These are phyloP conservation scores for Rhodosorus marinus DNA, from an alignment of 23 red algal species.

Conservation along the genomic window DNA sequence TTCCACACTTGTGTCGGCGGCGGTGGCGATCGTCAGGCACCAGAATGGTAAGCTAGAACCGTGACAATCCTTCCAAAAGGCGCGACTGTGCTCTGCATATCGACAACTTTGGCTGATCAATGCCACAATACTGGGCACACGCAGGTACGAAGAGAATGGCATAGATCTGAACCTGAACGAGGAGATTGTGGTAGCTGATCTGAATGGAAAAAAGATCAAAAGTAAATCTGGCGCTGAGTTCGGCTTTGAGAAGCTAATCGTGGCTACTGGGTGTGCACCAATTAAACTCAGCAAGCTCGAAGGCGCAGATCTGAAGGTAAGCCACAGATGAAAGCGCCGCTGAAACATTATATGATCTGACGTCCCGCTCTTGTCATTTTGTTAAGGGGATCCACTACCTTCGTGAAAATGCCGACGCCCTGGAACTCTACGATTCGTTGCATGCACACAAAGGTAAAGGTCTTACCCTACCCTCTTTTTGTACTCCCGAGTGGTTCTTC, in stretches of 20 bases:
- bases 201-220: slow-evolving; percentile 23
- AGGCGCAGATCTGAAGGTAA: slow-evolving; percentile 50
- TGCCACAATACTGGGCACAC: too few species aligned
- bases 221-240: slow-evolving; percentile 11
- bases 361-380: too few species aligned
- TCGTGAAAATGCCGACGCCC: slow-evolving; percentile 55
- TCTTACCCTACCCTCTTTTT: too few species aligned
- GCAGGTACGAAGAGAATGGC: slow-evolving; percentile 59
- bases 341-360: too few species aligned
- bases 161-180: slow-evolving; percentile 48
- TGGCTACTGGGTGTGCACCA: slow-evolving; percentile 47
- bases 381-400: slow-evolving; percentile 75
- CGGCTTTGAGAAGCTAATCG: slow-evolving; percentile 36
- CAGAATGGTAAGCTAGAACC: too few species aligned
- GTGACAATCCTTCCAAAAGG: too few species aligned
- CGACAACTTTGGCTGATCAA: too few species aligned
- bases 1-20: slow-evolving; percentile 96
- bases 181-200: slow-evolving; percentile 30
- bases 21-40: slow-evolving; percentile 62
- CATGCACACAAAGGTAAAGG: slow-evolving; percentile 33
- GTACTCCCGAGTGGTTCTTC: too few species aligned
- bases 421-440: slow-evolving; percentile 47
- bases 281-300: slow-evolving; percentile 28
- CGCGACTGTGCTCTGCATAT: too few species aligned
- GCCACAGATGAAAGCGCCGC: too few species aligned